Conservation (phyloP, 129 eudicot genomes). For the Centaurea solstitialis region DNA sequence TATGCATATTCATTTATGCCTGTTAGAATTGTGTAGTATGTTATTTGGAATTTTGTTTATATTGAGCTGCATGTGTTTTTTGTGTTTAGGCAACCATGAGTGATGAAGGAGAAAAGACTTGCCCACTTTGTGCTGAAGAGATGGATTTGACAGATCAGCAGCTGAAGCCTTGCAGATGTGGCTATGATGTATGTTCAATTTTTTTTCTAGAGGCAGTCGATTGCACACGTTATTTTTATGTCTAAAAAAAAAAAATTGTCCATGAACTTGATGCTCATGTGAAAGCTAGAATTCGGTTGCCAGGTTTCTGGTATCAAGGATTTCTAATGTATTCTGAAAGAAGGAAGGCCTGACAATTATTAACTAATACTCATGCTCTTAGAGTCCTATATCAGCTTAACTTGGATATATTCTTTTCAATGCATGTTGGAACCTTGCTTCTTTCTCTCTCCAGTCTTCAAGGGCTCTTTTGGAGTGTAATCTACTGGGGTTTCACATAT, state of each 20-base stretch:
- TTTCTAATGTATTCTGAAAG: not conserved
- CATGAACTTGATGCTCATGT: conserved; percentile 7
- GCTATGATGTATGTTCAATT: conserved; percentile 58
- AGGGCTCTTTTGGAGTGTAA: not conserved
- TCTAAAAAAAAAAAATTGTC: not conserved
- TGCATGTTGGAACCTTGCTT: not conserved
- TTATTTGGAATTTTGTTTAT: not conserved
- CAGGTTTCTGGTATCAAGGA: not conserved
- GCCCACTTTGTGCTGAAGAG: conserved; percentile 99
- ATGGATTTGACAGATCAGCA: conserved; percentile 99
- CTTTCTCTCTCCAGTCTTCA: not conserved
- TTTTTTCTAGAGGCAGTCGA: not conserved
- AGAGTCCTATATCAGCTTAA: not conserved
- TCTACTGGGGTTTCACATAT: not conserved
- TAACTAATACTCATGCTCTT: not conserved
- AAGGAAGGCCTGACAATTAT: not conserved
- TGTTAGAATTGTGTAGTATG: conserved; percentile 1
- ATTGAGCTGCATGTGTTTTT: conserved; percentile 16
- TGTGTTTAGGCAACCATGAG: conserved; percentile 74
- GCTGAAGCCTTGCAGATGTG: conserved; percentile 95
- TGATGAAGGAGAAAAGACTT: conserved; percentile 93
- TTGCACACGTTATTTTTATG: not conserved
- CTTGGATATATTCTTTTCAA: not conserved
- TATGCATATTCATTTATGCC: not conserved
- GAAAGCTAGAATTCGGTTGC: not conserved